Evolutionary conservation across 2,329 filamentous ascomycete species (phyloP), one percentile per base, ranked within the genome.

Genomic region (Fusarium denticulatum): DNA sequence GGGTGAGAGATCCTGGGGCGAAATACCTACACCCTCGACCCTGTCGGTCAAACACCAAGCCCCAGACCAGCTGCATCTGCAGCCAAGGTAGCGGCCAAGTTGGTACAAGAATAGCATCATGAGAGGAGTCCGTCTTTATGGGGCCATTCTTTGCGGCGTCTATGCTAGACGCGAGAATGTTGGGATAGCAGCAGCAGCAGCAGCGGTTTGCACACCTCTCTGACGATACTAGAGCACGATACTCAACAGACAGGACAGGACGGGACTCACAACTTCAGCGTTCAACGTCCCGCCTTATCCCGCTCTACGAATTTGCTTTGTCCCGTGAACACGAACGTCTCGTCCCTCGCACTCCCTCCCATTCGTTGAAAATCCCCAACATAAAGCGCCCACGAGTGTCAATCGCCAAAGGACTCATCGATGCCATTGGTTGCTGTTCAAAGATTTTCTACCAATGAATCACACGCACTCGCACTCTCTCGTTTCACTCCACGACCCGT

Each of bases 361-460:
- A 79, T 79, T 79, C 75, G 77, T 56, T 73, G 16, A 60, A 70
- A 72, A 34, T 36, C 47, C 47, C 12, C 46, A 60, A 63, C 59
- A 61, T 49, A 77, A 77, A 76, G 72, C 74, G 74, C 74, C 74
- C 61, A 58, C 60, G 39, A 73, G 43, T 76, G 67, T 66, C 69
- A 67, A 55, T 68, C 61, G 30, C 24, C 40, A 49, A 60, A 46
- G 40, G 52, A 65, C 60, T 71, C 64, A 36, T 50, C 10, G 11
- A 64, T 73, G 34, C 64, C 61, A 77, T 77, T 77, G 76, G 76
- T n/a, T 34, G 47, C 58, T 39, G 47, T 40, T 57, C 50, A 56
- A 50, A 20, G 49, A 65, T 39, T 78, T 77, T 77, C 76, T 77
- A 43, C 76, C 76, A 78, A 78, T 78, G 60, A 72, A 47, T 37